Base-by-base conservation (phyloP, 805 yeast genomes). In the Wickerhamomyces hampshirensis region DNA sequence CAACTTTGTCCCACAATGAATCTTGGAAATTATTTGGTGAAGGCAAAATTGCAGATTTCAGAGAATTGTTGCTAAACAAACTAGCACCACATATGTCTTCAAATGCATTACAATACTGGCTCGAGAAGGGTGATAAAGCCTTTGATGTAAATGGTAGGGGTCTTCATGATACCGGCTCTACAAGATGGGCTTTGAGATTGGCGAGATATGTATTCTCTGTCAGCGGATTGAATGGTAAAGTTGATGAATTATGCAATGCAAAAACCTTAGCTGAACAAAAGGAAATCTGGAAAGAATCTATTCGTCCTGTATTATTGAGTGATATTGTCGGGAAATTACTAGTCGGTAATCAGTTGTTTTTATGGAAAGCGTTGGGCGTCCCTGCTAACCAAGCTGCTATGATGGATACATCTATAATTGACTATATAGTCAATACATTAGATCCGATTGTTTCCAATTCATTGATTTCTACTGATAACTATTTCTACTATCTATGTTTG, bases 351-450 rank as follows among this genome's bases (percentile, higher is more conserved):
- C 89, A 91, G 15, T 58, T 84, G n/a, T 84, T 84, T 56, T 66
- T 85, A 39, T 84, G 95, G 95, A 84, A 82, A 56, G 94, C 94
- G 0, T 67, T 85, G 17, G 94, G 95, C n/a, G 95, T 84, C 31
- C 95, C 94, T 5, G 75, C 80, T 6, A 84, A 85, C 54, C 95
- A 84, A 63, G 88, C 93, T 5, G 66, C 75, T 19, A 73, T 85
- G 80, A 84, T 85, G 76, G 86, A 83, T 17, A 65, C 73, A 13
- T 78, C 88, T 0, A 79, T 83, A 29, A 60, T 80, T 48, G 73
- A 80, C 40, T 84, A 85, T 55, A 78, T 85, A 31, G 66, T 77
- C 35, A 87, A 85, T 54, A 84, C 95, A 5, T 66, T 84, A 47
- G 91, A 84, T 51, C 95, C 95, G 18, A 62, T 85, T 18, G 66